Evolutionary conservation across 2,329 filamentous ascomycete species (phyloP).

Genomic region (Penicillium glabrum): DNA sequence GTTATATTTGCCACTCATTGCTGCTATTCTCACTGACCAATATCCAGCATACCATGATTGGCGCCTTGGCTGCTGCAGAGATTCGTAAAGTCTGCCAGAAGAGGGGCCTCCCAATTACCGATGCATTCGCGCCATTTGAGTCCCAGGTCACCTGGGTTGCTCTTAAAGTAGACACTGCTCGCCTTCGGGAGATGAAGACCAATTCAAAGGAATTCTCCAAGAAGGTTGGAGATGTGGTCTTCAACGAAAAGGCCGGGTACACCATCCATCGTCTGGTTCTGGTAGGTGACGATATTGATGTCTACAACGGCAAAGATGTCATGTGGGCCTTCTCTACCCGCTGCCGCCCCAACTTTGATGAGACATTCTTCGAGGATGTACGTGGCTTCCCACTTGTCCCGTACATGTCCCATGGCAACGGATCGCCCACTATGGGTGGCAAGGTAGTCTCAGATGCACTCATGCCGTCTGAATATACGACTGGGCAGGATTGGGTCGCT

Average conservation of each 20-base stretch:
- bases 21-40: not conserved
- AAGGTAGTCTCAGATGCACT: constrained; percentile 51
- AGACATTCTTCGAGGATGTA: constrained; percentile 48
- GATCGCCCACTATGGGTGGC: constrained; percentile 34
- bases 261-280: constrained; percentile 48
- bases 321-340: constrained; percentile 53
- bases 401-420: constrained; percentile 48
- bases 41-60: constrained; percentile 40
- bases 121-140: constrained; percentile 48
- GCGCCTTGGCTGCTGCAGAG: constrained; percentile 46
- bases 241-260: constrained; percentile 43
- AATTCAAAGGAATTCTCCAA: constrained; percentile 41
- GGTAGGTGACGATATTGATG: constrained; percentile 52
- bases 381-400: constrained; percentile 47
- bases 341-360: constrained; percentile 47
- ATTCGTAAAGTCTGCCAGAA: constrained; percentile 39
- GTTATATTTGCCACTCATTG: constrained; percentile 2
- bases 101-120: constrained; percentile 44
- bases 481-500: constrained; percentile 31
- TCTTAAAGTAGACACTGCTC: constrained; percentile 58
- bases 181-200: constrained; percentile 57
- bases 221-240: constrained; percentile 45
- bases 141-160: constrained; percentile 51
- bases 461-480: constrained; percentile 45
- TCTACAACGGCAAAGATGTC: constrained; percentile 47